These are phyloP conservation scores for Nigrograna mackinnonii DNA, from an alignment of 2,329 filamentous ascomycete genomes.

Conservation along the genomic window DNA sequence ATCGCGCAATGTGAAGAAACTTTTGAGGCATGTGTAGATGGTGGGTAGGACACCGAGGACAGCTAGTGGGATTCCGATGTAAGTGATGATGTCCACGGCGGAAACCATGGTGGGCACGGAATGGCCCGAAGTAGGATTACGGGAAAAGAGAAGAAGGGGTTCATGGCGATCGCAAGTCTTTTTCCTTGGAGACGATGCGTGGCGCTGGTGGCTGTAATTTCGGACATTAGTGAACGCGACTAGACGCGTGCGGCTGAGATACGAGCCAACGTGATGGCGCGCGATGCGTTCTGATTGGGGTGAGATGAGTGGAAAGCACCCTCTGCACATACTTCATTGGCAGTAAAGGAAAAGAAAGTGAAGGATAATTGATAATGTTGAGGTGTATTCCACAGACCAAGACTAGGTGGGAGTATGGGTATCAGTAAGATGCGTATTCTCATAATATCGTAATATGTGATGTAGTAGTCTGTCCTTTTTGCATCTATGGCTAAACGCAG, in stretches of 20 bases:
- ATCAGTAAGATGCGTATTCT: too few species aligned
- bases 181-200: neutral
- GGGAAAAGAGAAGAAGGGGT: neutral
- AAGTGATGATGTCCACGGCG: constrained; percentile 29
- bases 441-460: too few species aligned
- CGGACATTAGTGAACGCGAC: too few species aligned
- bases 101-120: constrained; percentile 7
- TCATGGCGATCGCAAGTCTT: neutral
- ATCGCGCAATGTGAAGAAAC: constrained; percentile 62
- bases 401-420: too few species aligned
- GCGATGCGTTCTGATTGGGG: neutral
- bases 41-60: constrained; percentile 67
- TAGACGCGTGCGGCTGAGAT: neutral
- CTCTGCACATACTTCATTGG: too few species aligned
- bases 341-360: too few species aligned
- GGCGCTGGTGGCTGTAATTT: too few species aligned
- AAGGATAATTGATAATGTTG: too few species aligned
- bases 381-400: too few species aligned
- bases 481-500: too few species aligned
- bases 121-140: neutral
- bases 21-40: constrained; percentile 66
- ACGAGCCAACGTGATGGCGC: neutral
- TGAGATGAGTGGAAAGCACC: too few species aligned
- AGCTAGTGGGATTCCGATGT: constrained; percentile 55
- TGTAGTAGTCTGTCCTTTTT: too few species aligned